Percentiles rank a stretch among this genome's conserved stretches.
Evolutionary conservation across 2,329 filamentous ascomycete genomes (phyloP).

Genomic region (Xylaria arbuscula): DNA sequence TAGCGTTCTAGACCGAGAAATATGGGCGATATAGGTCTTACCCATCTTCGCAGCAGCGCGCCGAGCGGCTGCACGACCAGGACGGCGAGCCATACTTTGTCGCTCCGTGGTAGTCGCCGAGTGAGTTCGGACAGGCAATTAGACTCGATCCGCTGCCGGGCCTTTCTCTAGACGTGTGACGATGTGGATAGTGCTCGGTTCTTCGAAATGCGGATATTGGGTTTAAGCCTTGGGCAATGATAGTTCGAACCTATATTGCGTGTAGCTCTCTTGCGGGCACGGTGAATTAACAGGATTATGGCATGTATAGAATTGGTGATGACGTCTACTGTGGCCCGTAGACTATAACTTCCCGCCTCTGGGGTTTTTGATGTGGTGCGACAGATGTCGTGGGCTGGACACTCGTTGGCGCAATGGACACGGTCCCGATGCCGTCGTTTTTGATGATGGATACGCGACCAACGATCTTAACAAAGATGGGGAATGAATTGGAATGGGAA

Average conservation of each 20-base stretch:
- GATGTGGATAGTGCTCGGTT: neutral
- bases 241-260: neutral
- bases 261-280: neutral
- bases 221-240: neutral
- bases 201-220: neutral
- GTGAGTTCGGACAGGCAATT: neutral
- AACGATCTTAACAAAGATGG: constrained; percentile 2
- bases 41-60: constrained; percentile 52
- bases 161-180: neutral
- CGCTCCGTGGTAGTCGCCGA: neutral
- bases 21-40: neutral
- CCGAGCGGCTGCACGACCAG: constrained; percentile 58
- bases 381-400: neutral
- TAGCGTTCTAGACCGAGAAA: neutral
- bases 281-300: neutral
- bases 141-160: neutral
- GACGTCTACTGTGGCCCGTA: neutral
- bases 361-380: neutral
- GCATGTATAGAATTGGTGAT: neutral
- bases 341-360: neutral
- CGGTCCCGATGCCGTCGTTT: constrained; percentile 17
- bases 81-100: constrained; percentile 52
- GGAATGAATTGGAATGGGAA: constrained; percentile 10
- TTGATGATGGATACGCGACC: constrained; percentile 18
- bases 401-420: constrained; percentile 17